phyloP scores from a whole-genome alignment of 2,329 filamentous ascomycete species.

The Torrubiellomyces zombiae region DNA sequence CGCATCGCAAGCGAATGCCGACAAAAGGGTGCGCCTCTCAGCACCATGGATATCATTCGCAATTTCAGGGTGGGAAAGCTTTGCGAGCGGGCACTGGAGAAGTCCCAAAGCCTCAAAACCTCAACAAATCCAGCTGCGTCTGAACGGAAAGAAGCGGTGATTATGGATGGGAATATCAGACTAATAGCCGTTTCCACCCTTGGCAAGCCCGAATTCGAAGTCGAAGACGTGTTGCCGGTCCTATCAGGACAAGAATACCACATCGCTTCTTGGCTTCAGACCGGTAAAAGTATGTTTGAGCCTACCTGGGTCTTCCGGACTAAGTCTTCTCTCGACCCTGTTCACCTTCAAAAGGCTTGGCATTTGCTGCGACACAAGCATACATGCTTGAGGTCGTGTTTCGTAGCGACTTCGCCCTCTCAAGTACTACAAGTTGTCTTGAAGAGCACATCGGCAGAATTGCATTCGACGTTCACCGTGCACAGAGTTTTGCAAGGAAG shows the following conservation, averaged over 20 bases:
- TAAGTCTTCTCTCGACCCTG: neutral
- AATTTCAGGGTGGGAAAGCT: slow-evolving; percentile 1
- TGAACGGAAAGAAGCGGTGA: no score
- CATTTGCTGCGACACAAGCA: neutral
- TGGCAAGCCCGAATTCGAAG: neutral
- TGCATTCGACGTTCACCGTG: neutral
- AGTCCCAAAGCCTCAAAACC: neutral
- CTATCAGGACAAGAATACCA: slow-evolving; percentile 1
- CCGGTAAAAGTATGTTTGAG: neutral
- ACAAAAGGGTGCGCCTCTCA: neutral
- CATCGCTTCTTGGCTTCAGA: neutral
- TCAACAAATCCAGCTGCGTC: neutral
- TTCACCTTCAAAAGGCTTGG: neutral
- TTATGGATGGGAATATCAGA: neutral
- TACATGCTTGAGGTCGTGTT: neutral
- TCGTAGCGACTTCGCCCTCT: neutral
- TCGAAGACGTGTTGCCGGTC: neutral
- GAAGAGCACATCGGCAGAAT: neutral
- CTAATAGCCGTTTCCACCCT: neutral
- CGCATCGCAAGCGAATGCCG: neutral
- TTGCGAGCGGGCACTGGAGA: neutral
- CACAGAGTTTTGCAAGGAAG: neutral
- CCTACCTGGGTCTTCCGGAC: neutral
- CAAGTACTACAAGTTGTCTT: neutral
- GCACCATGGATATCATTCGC: slow-evolving; percentile 1